Base-by-base conservation (phyloP, 169 alveolate genomes). In the Cryptosporidium meleagridis region DNA sequence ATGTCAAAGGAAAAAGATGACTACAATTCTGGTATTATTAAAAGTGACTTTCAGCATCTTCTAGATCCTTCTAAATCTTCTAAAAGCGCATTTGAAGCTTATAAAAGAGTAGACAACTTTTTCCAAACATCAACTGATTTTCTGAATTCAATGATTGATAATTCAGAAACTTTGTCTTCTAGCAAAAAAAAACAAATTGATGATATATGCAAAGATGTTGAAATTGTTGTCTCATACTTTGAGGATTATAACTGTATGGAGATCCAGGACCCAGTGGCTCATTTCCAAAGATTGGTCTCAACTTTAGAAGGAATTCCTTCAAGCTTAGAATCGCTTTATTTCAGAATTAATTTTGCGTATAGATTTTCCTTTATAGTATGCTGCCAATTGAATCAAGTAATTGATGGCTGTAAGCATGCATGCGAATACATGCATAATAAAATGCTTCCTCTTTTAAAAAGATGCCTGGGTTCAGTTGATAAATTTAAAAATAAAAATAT, bases 281-380 rank as follows among this genome's bases (percentile, higher is more conserved):
- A 73, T 37, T 41, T 51, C 53, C 31, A 51, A 65, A 3, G 26
- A 61, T 65, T 80, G 7, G 55, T 35, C n/a, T 59, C 89, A 59
- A 65, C 37, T 26, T 62, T 80, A 18, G 80, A 80, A 59, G 73
- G 89, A 37, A 80, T 80, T 41, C 89, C 89, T 9, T 80, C 89
- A 44, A 45, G 69, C 39, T 48, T 80, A 1, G 89, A 80, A n/a
- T 80, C 67, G 9, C n/a, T 18, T 18, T 62, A 65, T 31, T 80
- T 80, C 45, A 35, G 89, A 39, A 26, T 37, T 59, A 61, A 80
- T 59, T 80, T 80, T 65, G 80, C 67, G 10, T 80, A 80, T 31
- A 61, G 80, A 37, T 65, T 80, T 14, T 59, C 75, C 1, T 80
- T 80, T 65, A 12, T 80, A 48, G 23, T 44, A 45, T 80, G 89